Conservation (phyloP, 1,284 basidiomycete species). For the Rugiboletus extremiorientalis region DNA sequence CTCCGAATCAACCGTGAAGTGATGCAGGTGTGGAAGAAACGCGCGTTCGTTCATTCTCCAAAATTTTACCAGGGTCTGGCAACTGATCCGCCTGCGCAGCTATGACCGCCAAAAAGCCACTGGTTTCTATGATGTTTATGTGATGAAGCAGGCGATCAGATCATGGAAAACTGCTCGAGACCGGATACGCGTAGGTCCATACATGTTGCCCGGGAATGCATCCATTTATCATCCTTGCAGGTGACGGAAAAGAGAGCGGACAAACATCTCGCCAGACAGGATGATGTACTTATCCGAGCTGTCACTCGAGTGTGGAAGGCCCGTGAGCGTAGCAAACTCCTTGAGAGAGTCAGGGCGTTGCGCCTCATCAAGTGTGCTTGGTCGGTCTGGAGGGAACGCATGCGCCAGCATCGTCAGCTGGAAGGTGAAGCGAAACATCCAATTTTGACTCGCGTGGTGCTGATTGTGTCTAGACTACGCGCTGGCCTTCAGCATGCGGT, state of each 20-base stretch:
- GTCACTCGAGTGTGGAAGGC: slow-evolving; percentile 73
- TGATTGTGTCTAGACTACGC: slow-evolving; percentile 46
- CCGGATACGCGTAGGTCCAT: slow-evolving; percentile 49
- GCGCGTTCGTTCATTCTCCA: slow-evolving; percentile 44
- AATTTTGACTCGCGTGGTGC: neutral
- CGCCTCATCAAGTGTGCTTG: slow-evolving; percentile 50
- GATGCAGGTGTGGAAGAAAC: slow-evolving; percentile 55
- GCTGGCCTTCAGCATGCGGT: slow-evolving; percentile 49
- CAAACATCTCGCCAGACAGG: slow-evolving; percentile 60
- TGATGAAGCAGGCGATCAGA: slow-evolving; percentile 47
- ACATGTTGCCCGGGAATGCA: neutral
- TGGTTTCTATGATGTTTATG: slow-evolving; percentile 40
- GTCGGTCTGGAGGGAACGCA: slow-evolving; percentile 52
- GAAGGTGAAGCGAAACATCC: slow-evolving; percentile 42
- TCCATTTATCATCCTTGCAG: slow-evolving; percentile 33
- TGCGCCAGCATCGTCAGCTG: slow-evolving; percentile 41
- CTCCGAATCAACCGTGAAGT: slow-evolving; percentile 47
- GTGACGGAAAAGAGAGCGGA: slow-evolving; percentile 51
- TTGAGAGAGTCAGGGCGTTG: slow-evolving; percentile 53
- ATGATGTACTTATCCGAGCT: slow-evolving; percentile 62
- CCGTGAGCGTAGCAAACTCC: slow-evolving; percentile 60
- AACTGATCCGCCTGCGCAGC: slow-evolving; percentile 34
- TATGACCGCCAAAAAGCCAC: slow-evolving; percentile 44
- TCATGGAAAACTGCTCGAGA: slow-evolving; percentile 57
- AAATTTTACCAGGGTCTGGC: slow-evolving; percentile 5